Conservation (phyloP, 176 grass and related monocot species). For the Pontederia crassipes region DNA sequence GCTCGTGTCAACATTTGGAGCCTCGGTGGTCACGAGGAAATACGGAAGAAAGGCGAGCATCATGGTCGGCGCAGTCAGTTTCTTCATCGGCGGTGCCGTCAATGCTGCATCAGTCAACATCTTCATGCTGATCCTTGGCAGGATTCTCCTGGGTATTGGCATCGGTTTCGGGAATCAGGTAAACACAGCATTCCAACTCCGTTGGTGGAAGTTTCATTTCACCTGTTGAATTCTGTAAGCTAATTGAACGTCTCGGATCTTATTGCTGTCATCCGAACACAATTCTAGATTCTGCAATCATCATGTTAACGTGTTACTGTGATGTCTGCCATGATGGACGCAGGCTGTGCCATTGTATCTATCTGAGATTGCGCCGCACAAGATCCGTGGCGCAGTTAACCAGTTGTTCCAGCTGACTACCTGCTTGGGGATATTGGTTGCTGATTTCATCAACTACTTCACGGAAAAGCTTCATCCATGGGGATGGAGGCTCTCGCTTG, state of each 20-base stretch:
- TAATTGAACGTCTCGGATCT: no score
- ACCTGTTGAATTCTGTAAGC: not conserved
- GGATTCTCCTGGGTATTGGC: slow-evolving; percentile 75
- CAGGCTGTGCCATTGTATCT: slow-evolving; percentile 84
- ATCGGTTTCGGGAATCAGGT: slow-evolving; percentile 95
- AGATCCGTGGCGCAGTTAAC: slow-evolving; percentile 91
- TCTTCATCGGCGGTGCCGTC: slow-evolving; percentile 72
- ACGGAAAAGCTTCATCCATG: slow-evolving; percentile 68
- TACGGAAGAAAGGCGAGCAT: slow-evolving; percentile 62
- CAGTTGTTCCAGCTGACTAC: slow-evolving; percentile 97
- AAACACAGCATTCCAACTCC: not conserved
- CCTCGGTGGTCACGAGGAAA: slow-evolving; percentile 56
- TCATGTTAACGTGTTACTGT: slow-evolving; percentile 4
- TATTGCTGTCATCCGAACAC: not conserved
- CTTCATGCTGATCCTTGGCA: slow-evolving; percentile 76
- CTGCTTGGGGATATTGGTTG: slow-evolving; percentile 77
- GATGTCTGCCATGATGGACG: not conserved
- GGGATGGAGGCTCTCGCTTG: slow-evolving; percentile 85
- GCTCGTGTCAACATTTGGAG: slow-evolving; percentile 84
- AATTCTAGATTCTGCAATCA: not conserved
- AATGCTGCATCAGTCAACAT: slow-evolving; percentile 63
- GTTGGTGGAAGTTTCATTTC: no score
- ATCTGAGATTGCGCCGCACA: slow-evolving; percentile 76
- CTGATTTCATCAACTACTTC: slow-evolving; percentile 87
- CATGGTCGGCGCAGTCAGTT: slow-evolving; percentile 77